Conservation (phyloP, 2,329 filamentous ascomycete species). For the Phialocephala subalpina region DNA sequence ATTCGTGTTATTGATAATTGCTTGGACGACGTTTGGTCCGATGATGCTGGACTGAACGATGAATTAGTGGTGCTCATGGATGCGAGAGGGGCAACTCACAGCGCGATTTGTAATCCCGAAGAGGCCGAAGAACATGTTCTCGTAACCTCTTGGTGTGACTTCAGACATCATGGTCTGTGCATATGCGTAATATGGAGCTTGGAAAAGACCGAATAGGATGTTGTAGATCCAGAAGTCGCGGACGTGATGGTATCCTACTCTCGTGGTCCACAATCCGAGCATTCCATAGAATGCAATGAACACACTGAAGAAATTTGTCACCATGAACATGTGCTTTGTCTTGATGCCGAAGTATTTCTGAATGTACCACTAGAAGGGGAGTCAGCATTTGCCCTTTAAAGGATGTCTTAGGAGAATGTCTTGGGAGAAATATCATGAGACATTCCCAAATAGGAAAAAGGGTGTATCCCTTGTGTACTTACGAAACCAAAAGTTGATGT, state of each 20-base stretch:
- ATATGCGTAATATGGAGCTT: conserved; percentile 53
- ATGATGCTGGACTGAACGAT: conserved; percentile 49
- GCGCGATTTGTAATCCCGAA: conserved; percentile 53
- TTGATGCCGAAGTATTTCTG: conserved; percentile 50
- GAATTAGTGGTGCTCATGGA: conserved; percentile 4
- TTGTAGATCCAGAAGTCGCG: conserved; percentile 53
- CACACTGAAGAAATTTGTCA: conserved; percentile 51
- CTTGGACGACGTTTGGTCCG: conserved; percentile 52
- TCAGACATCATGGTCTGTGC: conserved; percentile 54
- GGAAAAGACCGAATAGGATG: conserved; percentile 50
- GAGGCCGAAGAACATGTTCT: conserved; percentile 54
- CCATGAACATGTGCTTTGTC: conserved; percentile 51
- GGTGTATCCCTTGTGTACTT: too few relatives aligned
- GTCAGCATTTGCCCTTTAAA: too few relatives aligned
- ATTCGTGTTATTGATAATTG: conserved; percentile 50
- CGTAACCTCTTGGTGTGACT: conserved; percentile 50
- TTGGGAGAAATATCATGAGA: too few relatives aligned
- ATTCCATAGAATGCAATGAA: conserved; percentile 52
- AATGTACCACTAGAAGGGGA: conserved; percentile 52
- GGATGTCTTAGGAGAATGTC: too few relatives aligned
- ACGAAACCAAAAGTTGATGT: conserved; percentile 51
- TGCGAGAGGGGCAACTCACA: conserved; percentile 38
- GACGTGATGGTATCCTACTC: conserved; percentile 49
- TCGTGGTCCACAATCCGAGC: conserved; percentile 49
- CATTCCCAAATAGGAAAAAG: too few relatives aligned